Evolutionary conservation across 192 early-diverging fungal species (phyloP), one percentile per base, ranked within the genome.

Genomic region (Chytriomyces confervae): DNA sequence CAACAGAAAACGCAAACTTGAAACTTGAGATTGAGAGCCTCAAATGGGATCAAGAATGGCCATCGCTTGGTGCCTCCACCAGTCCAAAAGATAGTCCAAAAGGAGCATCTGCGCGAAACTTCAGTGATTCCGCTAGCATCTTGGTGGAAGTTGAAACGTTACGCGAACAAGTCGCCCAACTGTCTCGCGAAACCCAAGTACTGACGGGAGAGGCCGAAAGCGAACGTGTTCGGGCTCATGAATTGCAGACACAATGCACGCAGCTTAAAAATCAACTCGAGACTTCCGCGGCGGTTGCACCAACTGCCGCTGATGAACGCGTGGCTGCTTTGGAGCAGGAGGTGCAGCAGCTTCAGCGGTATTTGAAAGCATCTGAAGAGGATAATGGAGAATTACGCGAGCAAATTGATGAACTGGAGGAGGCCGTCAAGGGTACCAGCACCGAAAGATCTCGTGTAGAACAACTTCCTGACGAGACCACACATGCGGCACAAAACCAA

Each of bases 341-440:
- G 36, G 44, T 76, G 43, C 8, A 10, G 16, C 63, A 46, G 49
- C 50, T 76, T 6, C n/a, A 53, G 20, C 27, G 50, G 61, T 64
- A 76, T 48, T 48, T 76, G 29, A 65, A 66, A 23, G 64, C 63
- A 47, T 27, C 51, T 45, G 74, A 76, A 50, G 63, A 64, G 62
- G 64, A 76, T 36, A 76, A 76, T 18, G 20, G 10, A 10, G 74
- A 76, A 49, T 44, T 76, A 0, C 36, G 74, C 24, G 74, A 76
- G 47, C 74, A 66, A 13, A 50, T 76, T 18, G 74, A 76, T 23
- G 63, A 29, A 24, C 47, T 76, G 48, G 74, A 76, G 49, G 74
- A 66, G 53, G 20, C 16, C 53, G 53, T 57, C 20, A 20, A n/a
- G 53, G 20, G 53, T 2, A 5, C 3, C 53, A 57, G 53, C 20